phyloP scores from a whole-genome alignment of 2,329 filamentous ascomycete species.

The Pestalotiopsis fici region DNA sequence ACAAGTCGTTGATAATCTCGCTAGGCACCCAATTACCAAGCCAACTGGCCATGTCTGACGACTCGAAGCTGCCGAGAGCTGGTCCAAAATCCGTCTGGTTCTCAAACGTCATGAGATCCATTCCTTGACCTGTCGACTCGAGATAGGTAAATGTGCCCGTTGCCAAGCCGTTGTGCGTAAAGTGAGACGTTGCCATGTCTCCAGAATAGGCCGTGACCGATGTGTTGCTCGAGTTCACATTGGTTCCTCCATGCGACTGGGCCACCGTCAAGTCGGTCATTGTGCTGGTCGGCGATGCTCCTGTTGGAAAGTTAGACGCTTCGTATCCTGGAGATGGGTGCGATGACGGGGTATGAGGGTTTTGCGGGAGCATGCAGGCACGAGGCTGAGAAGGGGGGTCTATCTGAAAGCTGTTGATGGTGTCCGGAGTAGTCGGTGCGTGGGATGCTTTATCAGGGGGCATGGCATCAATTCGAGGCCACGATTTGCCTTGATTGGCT shows the following conservation, averaged over 20 bases:
- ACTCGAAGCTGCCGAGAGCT: conserved; percentile 32
- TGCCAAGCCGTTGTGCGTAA: conserved; percentile 29
- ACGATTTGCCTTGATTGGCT: conserved; percentile 3
- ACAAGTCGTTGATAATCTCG: conserved; percentile 28
- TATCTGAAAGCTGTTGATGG: conserved; percentile 23
- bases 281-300: conserved; percentile 42
- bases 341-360: conserved; percentile 40
- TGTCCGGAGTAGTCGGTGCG: conserved; percentile 26
- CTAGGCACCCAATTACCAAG: conserved; percentile 33
- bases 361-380: conserved; percentile 17
- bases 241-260: conserved; percentile 7
- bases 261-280: conserved; percentile 32
- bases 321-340: conserved; percentile 46
- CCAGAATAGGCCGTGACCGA: conserved; percentile 9
- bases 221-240: not conserved
- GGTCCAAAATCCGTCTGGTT: conserved; percentile 35
- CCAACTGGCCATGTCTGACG: conserved; percentile 34
- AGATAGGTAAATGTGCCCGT: conserved; percentile 31
- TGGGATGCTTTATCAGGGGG: conserved; percentile 33
- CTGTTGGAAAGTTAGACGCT: conserved; percentile 33
- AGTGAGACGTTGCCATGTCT: conserved; percentile 26
- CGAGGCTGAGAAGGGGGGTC: conserved; percentile 24
- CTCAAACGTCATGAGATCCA: conserved; percentile 32
- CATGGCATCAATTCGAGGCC: conserved; percentile 24
- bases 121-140: conserved; percentile 22